Conservation (phyloP, 306 rosid species). For the Inga oerstediana region DNA sequence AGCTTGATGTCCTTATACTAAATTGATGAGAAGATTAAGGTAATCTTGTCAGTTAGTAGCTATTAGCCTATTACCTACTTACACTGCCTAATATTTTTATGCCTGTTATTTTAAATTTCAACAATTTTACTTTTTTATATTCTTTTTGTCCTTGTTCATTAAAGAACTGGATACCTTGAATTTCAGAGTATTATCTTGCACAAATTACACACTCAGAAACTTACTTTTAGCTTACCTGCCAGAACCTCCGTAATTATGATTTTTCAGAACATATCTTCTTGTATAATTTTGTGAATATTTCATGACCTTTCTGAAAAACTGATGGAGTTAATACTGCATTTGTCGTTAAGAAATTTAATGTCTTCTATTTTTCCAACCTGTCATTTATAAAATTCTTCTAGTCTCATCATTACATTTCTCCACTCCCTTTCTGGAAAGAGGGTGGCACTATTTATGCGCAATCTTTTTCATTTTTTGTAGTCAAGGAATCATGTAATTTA, state of each 20-base stretch:
- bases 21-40: background rate
- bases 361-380: background rate
- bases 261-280: background rate
- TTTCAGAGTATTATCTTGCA: background rate
- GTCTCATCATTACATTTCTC: conserved; percentile 10
- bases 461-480: background rate
- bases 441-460: conserved; percentile 1
- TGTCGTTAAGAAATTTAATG: background rate
- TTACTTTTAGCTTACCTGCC: background rate
- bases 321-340: background rate
- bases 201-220: background rate
- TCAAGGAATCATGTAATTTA: background rate
- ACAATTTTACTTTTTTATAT: background rate
- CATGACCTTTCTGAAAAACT: background rate
- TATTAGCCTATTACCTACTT: background rate
- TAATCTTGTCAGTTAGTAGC: background rate
- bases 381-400: background rate
- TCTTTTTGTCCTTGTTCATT: background rate
- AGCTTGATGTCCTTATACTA: background rate
- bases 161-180: background rate
- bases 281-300: background rate
- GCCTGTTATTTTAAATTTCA: background rate
- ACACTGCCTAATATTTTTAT: background rate
- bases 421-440: background rate
- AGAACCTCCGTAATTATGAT: background rate